Evolutionary conservation across 306 rosid species (phyloP).

Genomic region (Cucurbita argyrosperma): DNA sequence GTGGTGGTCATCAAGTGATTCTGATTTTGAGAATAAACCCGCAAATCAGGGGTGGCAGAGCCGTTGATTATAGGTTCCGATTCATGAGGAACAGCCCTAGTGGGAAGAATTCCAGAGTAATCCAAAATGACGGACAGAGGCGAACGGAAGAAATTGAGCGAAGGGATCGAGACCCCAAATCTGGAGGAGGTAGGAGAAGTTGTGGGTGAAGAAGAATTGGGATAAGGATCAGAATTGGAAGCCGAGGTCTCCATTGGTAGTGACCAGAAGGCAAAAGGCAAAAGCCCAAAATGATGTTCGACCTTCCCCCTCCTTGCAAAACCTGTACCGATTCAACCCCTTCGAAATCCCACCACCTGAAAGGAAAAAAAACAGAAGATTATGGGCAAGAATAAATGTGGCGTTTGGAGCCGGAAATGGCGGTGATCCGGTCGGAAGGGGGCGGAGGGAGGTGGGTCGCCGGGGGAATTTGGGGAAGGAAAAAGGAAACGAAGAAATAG

Average conservation of each 20-base stretch:
- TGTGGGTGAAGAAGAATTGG: constrained; percentile 3
- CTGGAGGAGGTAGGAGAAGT: not conserved
- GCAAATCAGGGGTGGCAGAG: constrained; percentile 6
- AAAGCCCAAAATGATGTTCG: not conserved
- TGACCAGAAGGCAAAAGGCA: not conserved
- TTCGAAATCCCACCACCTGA: not conserved
- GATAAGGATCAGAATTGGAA: constrained; percentile 6
- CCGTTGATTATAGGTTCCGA: constrained; percentile 16
- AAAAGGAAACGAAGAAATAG: not conserved
- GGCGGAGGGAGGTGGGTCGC: not conserved
- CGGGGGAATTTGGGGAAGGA: not conserved
- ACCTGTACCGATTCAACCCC: not conserved
- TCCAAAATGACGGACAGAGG: constrained; percentile 45
- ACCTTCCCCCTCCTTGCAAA: not conserved
- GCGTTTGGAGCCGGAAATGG: not conserved
- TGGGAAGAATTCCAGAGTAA: constrained; percentile 42
- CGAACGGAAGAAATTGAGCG: constrained; percentile 30
- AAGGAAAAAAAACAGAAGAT: not conserved
- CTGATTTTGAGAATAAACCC: constrained; percentile 12
- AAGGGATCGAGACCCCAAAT: constrained; percentile 22
- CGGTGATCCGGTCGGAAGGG: not conserved
- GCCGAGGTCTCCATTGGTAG: not conserved
- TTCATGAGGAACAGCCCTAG: constrained; percentile 15
- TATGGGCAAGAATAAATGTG: not conserved
- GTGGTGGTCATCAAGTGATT: not conserved